Evolutionary conservation across 352 stramenopile species (phyloP), one percentile per base, ranked within the genome.

Genomic region (Phytophthora kernoviae): DNA sequence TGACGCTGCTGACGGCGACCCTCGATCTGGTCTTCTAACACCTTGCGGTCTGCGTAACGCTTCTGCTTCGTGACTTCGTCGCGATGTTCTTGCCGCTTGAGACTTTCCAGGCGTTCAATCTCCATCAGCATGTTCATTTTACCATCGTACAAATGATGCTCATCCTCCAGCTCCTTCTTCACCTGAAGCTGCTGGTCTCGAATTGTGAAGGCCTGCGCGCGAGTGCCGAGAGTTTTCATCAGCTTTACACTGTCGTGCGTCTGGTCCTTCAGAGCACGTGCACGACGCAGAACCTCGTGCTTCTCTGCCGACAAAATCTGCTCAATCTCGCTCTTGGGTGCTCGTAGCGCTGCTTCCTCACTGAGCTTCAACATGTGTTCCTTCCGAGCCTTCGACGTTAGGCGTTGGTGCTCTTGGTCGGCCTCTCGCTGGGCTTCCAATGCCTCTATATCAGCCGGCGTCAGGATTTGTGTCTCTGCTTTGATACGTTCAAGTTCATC

Each of bases 71-170:
- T 96, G 21, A 84, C 70, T 45, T 97, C 86, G 49, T 98, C 91
- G 24, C 96, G 70, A 21, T 84, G 75, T 59, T 98, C 93, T 54
- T 97, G 88, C 26, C 74, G 67, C 60, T 97, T 92, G 2, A 98
- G 76, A 15, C 96, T 93, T 57, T 96, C 82, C 14, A 98, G 78
- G 1, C 95, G 87, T 68, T 98, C 88, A 41, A 98, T 88, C 69
- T 98, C 93, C 93, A 98, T 98, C 41, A 96, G 75, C 41, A 97
- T 73, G 50, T 98, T 97, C 87, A 98, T 96, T 49, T 96, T 90
- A 17, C 93, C 80, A 47, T 98, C 93, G 74, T 98, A 97, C 60
- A 97, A 76, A 24, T 89, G 72, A 22, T 96, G 84, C 10, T 87
- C 73, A 7, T 90, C 77, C 64, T 88, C 81, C 1, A 90, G 63